phyloP scores from a whole-genome alignment of 345 rosid genomes.

The Syzygium aromaticum region DNA sequence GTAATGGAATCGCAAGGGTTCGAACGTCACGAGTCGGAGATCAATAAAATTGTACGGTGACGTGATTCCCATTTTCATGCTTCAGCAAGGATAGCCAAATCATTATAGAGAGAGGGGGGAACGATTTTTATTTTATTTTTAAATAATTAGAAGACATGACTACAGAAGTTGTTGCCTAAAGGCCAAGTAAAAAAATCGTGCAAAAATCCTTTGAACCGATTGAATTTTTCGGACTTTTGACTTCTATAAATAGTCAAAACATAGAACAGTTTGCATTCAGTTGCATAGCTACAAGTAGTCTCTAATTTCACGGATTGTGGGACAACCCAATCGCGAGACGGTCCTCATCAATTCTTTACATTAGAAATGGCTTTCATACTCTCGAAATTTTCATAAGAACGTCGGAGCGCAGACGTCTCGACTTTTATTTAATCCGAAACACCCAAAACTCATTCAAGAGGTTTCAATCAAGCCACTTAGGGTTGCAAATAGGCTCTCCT shows the following conservation, averaged over 20 bases:
- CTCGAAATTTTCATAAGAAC: neutral
- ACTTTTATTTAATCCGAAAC: neutral
- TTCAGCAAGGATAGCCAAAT: too few species aligned
- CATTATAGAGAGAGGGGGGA: too few species aligned
- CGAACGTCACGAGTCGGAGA: neutral
- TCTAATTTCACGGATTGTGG: too few species aligned
- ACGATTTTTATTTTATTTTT: too few species aligned
- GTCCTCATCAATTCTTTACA: neutral
- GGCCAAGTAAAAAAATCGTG: neutral
- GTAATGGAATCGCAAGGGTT: neutral
- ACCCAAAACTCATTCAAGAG: neutral
- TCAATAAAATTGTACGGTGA: neutral
- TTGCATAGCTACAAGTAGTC: too few species aligned
- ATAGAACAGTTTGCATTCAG: too few species aligned
- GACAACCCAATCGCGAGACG: neutral
- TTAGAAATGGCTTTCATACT: neutral
- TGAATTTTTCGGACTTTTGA: neutral
- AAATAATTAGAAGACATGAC: too few species aligned
- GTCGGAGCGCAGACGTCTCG: neutral
- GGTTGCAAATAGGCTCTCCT: neutral
- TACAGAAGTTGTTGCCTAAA: neutral
- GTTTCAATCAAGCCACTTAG: neutral
- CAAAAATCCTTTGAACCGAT: neutral
- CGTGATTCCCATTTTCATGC: neutral
- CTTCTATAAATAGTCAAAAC: too few species aligned